phyloP scores from a whole-genome alignment of 208 protist species.

The Trypanosomatidae sp. region DNA sequence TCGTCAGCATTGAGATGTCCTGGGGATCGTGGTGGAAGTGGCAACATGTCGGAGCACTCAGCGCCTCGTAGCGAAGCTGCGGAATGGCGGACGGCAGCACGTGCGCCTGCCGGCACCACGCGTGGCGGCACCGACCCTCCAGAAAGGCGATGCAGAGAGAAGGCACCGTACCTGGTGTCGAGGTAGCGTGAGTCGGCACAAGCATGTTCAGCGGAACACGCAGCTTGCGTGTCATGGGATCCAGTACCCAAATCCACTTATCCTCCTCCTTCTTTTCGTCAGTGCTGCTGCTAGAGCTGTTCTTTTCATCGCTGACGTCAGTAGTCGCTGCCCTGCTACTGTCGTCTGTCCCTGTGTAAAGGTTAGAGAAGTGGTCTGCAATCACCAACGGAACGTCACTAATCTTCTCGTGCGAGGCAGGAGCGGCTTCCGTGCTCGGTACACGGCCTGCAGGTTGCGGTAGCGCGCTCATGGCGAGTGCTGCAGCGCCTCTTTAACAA shows the following conservation, averaged over 20 bases:
- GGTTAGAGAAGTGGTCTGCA: constrained; percentile 3
- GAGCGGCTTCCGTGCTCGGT: too few relatives aligned
- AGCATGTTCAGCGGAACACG: constrained; percentile 76
- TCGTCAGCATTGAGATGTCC: constrained; percentile 66
- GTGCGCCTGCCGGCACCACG: constrained; percentile 90
- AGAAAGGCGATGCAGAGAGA: constrained; percentile 87
- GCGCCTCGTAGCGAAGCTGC: constrained; percentile 81
- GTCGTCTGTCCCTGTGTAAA: constrained; percentile 18
- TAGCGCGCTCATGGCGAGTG: too few relatives aligned
- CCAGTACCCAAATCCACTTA: constrained; percentile 89
- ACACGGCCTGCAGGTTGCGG: too few relatives aligned
- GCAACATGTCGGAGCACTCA: constrained; percentile 86
- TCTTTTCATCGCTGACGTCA: constrained; percentile 31
- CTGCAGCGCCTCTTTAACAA: too few relatives aligned
- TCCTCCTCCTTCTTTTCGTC: constrained; percentile 43
- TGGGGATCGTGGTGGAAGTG: constrained; percentile 79
- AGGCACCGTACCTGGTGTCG: constrained; percentile 73
- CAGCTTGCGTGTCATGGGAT: constrained; percentile 86
- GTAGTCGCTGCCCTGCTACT: constrained; percentile 16
- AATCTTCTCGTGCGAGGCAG: constrained; percentile 11
- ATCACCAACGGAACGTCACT: neutral
- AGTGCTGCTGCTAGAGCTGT: constrained; percentile 29
- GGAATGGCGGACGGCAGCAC: constrained; percentile 68
- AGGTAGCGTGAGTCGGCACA: constrained; percentile 80
- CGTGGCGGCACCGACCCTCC: constrained; percentile 84